Evolutionary conservation across 441 rosid species (phyloP), one percentile per base, ranked within the genome.

Genomic region (Gossypium trilobum): DNA sequence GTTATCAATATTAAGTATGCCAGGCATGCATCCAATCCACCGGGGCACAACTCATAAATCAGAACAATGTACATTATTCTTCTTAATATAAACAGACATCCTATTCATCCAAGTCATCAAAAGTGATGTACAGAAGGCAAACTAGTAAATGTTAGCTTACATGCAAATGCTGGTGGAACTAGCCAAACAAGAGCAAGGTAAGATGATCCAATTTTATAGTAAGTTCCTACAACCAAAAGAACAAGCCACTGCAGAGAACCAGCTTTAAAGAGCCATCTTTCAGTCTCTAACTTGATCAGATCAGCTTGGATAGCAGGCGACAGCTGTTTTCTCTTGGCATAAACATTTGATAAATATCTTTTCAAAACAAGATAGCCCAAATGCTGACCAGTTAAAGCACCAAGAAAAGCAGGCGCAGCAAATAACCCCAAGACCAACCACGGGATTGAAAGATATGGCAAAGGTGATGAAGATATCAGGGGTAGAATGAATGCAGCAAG

Each of bases 311-410:
- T 36, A 67, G 23, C 75, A 48, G 88, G 79, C 39, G 96, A 79
- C 31, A 85, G 78, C 71, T 79, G 83, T 78, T 65, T 85, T 70
- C 81, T 82, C 82, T 84, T 85, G 70, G 89, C 75, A 75, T 82
- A 83, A 46, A 57, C 80, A 70, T 78, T 82, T 16, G 84, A 85
- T 61, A 88, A 79, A 77, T 85, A 83, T 71, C 75, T 80, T 77
- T 75, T 75, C 71, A 95, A 91, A 71, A 83, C 78, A 63, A 81
- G 68, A 78, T 81, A 88, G 67, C 95, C 93, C 73, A 92, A 65
- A 83, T 95, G 95, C 74, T 95, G 98, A 70, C 99, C 99, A n/a
- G 82, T 85, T 75, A 89, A 74, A 46, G 99, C 95, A 79, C 99
- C 98, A 61, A 91, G 84, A 54, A 89, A 73, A 61, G 97, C 94